Percentiles rank a stretch among this genome's conserved stretches.
Conservation (phyloP, 1,284 basidiomycete species). For the Pulchroboletus neoregius region DNA sequence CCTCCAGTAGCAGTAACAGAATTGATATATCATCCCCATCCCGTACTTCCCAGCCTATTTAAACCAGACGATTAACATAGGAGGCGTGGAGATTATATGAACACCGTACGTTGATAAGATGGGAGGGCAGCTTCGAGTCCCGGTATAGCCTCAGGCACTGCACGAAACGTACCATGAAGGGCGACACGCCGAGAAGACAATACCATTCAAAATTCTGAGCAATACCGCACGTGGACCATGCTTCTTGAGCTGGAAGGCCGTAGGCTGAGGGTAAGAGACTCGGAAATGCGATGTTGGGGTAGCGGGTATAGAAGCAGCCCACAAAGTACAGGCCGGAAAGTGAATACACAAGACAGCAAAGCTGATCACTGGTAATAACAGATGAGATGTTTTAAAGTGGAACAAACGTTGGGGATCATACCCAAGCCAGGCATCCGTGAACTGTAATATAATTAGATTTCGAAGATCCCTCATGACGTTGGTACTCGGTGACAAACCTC, state of each 20-base stretch:
- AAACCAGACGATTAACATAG: constrained; percentile 2
- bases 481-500: constrained; percentile 47
- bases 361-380: constrained; percentile 62
- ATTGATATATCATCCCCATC: constrained; percentile 59
- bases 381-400: constrained; percentile 14
- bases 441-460: constrained; percentile 37
- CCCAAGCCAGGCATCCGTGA: constrained; percentile 82
- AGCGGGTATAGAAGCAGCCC: constrained; percentile 61
- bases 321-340: constrained; percentile 70
- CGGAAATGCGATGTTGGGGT: background rate
- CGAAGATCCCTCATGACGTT: background rate
- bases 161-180: constrained; percentile 70
- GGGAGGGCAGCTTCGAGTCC: constrained; percentile 72
- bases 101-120: constrained; percentile 78
- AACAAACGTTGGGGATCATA: constrained; percentile 33
- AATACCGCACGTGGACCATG: constrained; percentile 21
- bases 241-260: constrained; percentile 16
- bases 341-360: constrained; percentile 71
- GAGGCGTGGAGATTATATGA: background rate
- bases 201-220: constrained; percentile 51
- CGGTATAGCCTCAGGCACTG: constrained; percentile 85
- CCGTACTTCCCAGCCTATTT: constrained; percentile 76
- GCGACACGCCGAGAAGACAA: constrained; percentile 55
- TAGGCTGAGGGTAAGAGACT: constrained; percentile 11
- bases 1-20: constrained; percentile 74